phyloP scores from a whole-genome alignment of 805 yeast genomes.

The Scheffersomyces lignosus region DNA sequence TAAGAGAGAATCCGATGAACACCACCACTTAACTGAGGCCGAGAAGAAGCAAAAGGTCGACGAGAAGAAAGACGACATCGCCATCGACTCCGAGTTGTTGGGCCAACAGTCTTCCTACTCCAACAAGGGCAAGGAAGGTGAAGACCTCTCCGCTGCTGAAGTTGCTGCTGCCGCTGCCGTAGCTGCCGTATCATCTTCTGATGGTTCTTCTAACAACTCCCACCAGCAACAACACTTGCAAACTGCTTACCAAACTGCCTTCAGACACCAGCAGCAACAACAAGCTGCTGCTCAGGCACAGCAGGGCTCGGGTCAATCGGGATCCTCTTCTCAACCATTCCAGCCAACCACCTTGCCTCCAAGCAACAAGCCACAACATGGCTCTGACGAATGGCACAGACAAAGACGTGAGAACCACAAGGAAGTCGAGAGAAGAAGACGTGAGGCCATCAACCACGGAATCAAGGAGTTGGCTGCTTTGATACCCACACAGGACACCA shows the following conservation, averaged over 20 bases:
- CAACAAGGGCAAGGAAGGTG: constrained; percentile 11
- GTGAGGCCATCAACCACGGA: constrained; percentile 87
- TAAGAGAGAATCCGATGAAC: constrained; percentile 14
- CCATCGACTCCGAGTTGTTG: constrained; percentile 44
- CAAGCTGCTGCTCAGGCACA: constrained; percentile 6
- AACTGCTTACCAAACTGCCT: constrained; percentile 17
- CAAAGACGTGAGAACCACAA: constrained; percentile 88
- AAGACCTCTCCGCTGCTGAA: constrained; percentile 26
- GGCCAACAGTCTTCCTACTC: constrained; percentile 39
- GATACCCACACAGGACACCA: constrained; percentile 80
- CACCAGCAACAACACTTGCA: constrained; percentile 14
- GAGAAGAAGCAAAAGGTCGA: constrained; percentile 11
- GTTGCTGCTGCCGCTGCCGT: constrained; percentile 29
- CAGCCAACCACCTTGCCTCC: constrained; percentile 38
- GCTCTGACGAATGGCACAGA: constrained; percentile 82
- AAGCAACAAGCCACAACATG: constrained; percentile 57
- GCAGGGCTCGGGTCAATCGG: constrained; percentile 8
- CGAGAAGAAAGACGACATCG: constrained; percentile 20
- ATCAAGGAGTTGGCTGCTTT: constrained; percentile 75
- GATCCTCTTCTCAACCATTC: constrained; percentile 15
- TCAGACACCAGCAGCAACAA: constrained; percentile 13
- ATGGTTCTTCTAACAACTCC: constrained; percentile 19
- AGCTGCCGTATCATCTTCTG: constrained; percentile 16
- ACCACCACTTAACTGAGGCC: constrained; percentile 2
- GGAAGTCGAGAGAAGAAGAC: constrained; percentile 90